Evolutionary conservation across 2,329 filamentous ascomycete genomes (phyloP), one percentile per base, ranked within the genome.

Genomic region (Blastomyces silverae): DNA sequence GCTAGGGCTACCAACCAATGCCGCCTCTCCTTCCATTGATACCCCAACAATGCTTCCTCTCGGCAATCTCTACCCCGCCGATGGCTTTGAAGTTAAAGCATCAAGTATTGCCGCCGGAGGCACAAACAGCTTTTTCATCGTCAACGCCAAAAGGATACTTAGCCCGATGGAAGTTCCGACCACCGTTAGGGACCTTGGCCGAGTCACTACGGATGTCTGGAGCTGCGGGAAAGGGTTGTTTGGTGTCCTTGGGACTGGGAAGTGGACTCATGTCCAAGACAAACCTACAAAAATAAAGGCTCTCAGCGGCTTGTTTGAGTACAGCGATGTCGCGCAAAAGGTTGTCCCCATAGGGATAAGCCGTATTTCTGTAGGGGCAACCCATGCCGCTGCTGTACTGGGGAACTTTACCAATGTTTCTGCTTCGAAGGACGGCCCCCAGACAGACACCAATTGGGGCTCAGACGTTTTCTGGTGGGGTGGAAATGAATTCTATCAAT

Each of bases 381-480:
- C 89, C 0, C 94, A 99, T 76, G 88, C 86, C 42, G 86, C 90
- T 0, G 93, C 91, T 1, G 83, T 94, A 11, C 87, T 97, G 86
- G 84, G 87, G 72, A 97, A 97, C 73, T 84, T 89, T 39, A 90
- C 90, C 0, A 82, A 87, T 63, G 82, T 92, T 6, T 78, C 81
- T 20, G 83, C 87, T 71, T 66, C 77, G 73, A 63, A 80, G 71
- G 75, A 76, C 67, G 70, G 75, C 20, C 82, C 83, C 1, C 79
- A 85, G 52, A 89, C 90, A 69, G 89, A 92, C 71, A 91, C 87
- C 1, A 69, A 70, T n/a, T 96, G 88, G 85, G 94, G 94, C 60
- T 87, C 89, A 4, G 94, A 97, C 74, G 87, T 92, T 39, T 76
- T 97, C 1, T 95, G 91, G 81, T 99, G 92, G 91, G 94, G 94